A percentile compares a stretch with the other conserved stretches of the same genome.
Conservation (phyloP, 352 stramenopile genomes). For the Blastocystis sp. region DNA sequence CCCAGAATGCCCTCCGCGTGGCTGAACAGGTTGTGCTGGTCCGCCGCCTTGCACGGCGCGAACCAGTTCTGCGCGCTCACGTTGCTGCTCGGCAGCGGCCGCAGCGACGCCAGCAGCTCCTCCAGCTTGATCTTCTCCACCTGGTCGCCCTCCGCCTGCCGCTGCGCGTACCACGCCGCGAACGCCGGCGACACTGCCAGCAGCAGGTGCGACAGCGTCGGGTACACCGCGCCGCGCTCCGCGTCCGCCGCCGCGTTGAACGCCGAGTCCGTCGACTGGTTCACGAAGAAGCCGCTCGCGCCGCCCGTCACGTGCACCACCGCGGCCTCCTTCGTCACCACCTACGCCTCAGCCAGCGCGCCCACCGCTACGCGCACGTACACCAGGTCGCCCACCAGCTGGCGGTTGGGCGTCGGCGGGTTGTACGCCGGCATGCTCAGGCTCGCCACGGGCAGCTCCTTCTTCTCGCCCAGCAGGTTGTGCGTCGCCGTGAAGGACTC, state of each 20-base stretch:
- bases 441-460: slow-evolving; percentile 5
- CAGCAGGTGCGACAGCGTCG: slow-evolving; percentile 28
- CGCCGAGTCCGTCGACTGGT: slow-evolving; percentile 41
- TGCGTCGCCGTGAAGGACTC: slow-evolving; percentile 21
- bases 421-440: slow-evolving; percentile 32
- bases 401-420: slow-evolving; percentile 3
- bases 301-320: slow-evolving; percentile 39
- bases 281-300: slow-evolving; percentile 51
- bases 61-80: slow-evolving; percentile 7
- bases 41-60: background rate
- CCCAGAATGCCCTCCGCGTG: slow-evolving; percentile 10
- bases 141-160: slow-evolving; percentile 13
- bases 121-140: slow-evolving; percentile 43
- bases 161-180: slow-evolving; percentile 23
- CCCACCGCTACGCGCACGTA: slow-evolving; percentile 9
- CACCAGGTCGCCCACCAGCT: slow-evolving; percentile 48
- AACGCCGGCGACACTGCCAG: slow-evolving; percentile 39
- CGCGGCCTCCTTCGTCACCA: slow-evolving; percentile 19
- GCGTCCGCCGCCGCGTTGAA: slow-evolving; percentile 11
- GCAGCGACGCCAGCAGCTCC: slow-evolving; percentile 19
- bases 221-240: slow-evolving; percentile 8
- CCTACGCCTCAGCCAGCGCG: background rate
- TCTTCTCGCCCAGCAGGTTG: slow-evolving; percentile 29
- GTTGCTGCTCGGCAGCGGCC: background rate
- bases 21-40: background rate